These are phyloP conservation scores for Jamesozyma lodderae DNA, from an alignment of 805 yeast genomes.

Conservation along the genomic window DNA sequence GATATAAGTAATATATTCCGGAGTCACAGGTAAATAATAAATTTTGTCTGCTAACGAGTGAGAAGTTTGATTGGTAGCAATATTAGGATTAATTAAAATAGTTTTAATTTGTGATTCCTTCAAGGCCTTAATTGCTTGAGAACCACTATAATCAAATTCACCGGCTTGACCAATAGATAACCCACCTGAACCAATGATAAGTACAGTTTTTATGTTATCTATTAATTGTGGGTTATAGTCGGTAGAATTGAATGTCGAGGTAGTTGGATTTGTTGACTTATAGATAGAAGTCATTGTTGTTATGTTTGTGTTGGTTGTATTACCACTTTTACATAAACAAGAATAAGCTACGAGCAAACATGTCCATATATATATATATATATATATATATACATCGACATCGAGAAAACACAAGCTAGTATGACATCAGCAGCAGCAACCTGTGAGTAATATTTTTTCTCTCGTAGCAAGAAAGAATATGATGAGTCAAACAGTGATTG, in stretches of 20 bases:
- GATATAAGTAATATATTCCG: conserved; percentile 90
- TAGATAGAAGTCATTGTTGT: conserved; percentile 21
- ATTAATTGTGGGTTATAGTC: conserved; percentile 27
- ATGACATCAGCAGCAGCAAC: no score
- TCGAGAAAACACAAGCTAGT: not conserved
- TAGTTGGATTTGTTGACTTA: conserved; percentile 23
- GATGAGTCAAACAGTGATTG: no score
- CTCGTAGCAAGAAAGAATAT: no score
- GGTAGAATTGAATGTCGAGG: conserved; percentile 25
- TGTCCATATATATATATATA: not conserved
- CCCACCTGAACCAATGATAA: conserved; percentile 96
- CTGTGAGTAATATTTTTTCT: no score
- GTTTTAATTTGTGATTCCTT: conserved; percentile 82
- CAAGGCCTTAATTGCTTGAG: conserved; percentile 94
- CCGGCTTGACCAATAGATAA: conserved; percentile 97
- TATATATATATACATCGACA: no score
- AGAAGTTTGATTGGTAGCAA: conserved; percentile 94
- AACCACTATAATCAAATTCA: conserved; percentile 94
- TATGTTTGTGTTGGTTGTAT: not conserved
- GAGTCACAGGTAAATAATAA: conserved; percentile 91
- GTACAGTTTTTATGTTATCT: conserved; percentile 39
- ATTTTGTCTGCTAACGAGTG: conserved; percentile 93
- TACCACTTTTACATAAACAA: not conserved
- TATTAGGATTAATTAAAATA: conserved; percentile 86
- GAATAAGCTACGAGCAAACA: no score